Conservation (phyloP, 179 eudicot species). For the Silene coronaria region DNA sequence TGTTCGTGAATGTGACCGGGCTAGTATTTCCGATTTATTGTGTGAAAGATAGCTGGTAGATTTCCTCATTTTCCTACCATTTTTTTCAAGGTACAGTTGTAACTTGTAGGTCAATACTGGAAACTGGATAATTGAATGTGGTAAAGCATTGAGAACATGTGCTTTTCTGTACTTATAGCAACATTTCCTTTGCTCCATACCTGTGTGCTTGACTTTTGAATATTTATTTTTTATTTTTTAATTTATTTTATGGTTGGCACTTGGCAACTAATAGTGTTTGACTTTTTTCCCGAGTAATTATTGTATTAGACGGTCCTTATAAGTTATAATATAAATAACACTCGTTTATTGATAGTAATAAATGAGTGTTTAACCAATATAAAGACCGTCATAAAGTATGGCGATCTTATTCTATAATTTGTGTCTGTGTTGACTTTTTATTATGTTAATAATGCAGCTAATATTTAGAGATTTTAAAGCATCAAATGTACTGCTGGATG, state of each 20-base stretch:
- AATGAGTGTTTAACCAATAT: too few species aligned
- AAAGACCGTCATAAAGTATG: background rate
- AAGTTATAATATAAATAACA: too few species aligned
- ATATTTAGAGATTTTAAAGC: conserved; percentile 48
- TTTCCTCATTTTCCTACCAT: conserved; percentile 1
- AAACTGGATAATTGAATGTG: background rate
- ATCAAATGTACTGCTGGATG: conserved; percentile 44
- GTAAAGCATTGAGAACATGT: conserved; percentile 3
- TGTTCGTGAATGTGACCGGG: background rate
- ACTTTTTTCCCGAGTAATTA: too few species aligned
- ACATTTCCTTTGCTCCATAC: conserved; percentile 4
- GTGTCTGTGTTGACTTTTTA: background rate
- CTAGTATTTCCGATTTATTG: background rate
- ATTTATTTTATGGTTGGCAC: too few species aligned
- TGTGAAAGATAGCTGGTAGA: background rate
- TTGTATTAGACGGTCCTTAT: too few species aligned
- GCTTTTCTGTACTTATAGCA: background rate
- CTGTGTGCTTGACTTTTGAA: conserved; percentile 18
- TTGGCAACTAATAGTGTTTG: too few species aligned
- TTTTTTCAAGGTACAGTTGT: background rate
- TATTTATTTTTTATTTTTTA: too few species aligned
- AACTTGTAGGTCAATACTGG: background rate
- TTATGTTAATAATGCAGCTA: conserved; percentile 30
- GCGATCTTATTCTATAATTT: too few species aligned
- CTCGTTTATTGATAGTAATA: too few species aligned